Conservation (phyloP, 2,329 filamentous ascomycete genomes). For the Knufia petricola region DNA sequence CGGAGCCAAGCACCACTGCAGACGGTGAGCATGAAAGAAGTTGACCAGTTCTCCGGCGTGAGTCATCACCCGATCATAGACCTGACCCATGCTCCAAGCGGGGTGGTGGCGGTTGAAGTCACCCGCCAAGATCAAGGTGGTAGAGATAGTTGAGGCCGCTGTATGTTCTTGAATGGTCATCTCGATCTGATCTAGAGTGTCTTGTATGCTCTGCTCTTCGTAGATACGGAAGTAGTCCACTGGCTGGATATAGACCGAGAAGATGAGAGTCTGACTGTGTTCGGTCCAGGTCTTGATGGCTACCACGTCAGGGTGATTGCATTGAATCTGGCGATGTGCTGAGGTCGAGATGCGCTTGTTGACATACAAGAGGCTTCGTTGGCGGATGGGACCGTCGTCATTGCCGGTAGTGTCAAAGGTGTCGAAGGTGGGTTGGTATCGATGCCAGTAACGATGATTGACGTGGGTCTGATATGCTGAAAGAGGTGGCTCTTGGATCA, state of each 20-base stretch:
- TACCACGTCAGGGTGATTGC: conserved; percentile 22
- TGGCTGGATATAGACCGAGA: conserved; percentile 17
- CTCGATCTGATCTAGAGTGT: conserved; percentile 8
- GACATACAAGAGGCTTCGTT: conserved; percentile 23
- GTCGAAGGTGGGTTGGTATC: conserved; percentile 21
- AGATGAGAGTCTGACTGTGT: conserved; percentile 17
- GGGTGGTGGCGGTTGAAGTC: conserved; percentile 20
- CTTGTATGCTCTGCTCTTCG: conserved; percentile 6
- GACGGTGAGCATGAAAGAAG: conserved; percentile 15
- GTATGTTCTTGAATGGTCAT: background rate
- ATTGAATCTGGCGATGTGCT: conserved; percentile 22
- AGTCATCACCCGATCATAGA: background rate
- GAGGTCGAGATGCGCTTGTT: conserved; percentile 21
- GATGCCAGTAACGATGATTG: conserved; percentile 23
- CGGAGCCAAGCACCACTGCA: conserved; percentile 11
- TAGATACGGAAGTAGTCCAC: background rate
- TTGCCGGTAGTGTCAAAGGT: conserved; percentile 9
- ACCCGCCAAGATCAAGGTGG: conserved; percentile 9
- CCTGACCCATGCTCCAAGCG: conserved; percentile 9
- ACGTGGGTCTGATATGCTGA: conserved; percentile 21
- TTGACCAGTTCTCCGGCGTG: conserved; percentile 15
- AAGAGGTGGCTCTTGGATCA: conserved; percentile 21
- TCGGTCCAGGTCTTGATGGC: conserved; percentile 20
- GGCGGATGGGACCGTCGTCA: conserved; percentile 4
- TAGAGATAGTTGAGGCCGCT: background rate